These are phyloP conservation scores for Quercus phellos DNA, from an alignment of 331 rosid genomes.

Conservation along the genomic window DNA sequence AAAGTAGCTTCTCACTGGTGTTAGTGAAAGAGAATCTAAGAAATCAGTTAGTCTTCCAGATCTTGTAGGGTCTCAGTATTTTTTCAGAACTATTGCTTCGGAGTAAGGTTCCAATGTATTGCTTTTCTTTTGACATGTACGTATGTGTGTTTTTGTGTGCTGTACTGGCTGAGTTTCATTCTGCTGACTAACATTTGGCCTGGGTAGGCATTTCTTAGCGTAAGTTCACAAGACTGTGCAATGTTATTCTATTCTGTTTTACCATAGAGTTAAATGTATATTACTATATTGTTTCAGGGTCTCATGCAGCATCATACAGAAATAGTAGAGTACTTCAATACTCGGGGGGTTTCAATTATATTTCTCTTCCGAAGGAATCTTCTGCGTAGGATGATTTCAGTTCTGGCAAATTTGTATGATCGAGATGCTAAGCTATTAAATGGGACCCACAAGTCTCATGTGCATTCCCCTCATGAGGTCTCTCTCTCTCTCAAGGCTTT, in stretches of 20 bases:
- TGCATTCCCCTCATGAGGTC: conserved; percentile 88
- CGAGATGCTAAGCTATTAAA: conserved; percentile 62
- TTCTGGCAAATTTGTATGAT: conserved; percentile 82
- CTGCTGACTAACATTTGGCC: background rate
- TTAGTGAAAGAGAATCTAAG: background rate
- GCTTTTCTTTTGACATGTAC: background rate
- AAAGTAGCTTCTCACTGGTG: background rate
- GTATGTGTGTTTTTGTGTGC: background rate
- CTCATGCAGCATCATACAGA: conserved; percentile 79
- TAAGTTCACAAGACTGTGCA: background rate
- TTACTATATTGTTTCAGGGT: conserved; percentile 56
- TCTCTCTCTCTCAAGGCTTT: conserved; percentile 17
- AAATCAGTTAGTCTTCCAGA: background rate
- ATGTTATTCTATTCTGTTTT: conserved; percentile 12
- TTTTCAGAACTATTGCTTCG: background rate
- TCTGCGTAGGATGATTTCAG: conserved; percentile 86
- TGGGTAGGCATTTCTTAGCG: background rate
- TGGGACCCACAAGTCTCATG: conserved; percentile 98
- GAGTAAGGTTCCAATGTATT: background rate
- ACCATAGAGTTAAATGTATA: background rate
- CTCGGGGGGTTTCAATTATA: conserved; percentile 71
- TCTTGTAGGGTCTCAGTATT: no score
- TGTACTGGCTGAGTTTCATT: background rate
- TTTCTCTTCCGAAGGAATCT: conserved; percentile 96
- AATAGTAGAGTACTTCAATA: conserved; percentile 66